phyloP scores from a whole-genome alignment of 768 basidiomycete genomes.

The Dentipellis sp. region DNA sequence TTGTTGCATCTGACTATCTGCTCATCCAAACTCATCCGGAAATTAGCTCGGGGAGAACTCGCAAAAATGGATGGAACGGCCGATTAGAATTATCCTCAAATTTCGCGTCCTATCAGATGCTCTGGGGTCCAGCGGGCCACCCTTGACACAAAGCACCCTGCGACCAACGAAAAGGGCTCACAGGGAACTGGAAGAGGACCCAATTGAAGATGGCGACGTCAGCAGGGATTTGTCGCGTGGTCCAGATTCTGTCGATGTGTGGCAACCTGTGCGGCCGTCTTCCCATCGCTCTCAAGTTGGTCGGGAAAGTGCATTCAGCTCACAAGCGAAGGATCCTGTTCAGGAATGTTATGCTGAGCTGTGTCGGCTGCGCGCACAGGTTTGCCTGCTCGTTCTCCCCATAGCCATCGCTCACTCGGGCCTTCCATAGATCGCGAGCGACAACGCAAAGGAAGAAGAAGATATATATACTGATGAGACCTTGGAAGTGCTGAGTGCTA shows the following conservation, averaged over 20 bases:
- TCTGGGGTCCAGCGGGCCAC: background rate
- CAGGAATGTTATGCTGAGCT: constrained; percentile 7
- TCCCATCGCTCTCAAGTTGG: background rate
- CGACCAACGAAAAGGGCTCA: background rate
- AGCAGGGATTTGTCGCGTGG: constrained; percentile 3
- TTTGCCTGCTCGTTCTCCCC: background rate
- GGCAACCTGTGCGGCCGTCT: background rate
- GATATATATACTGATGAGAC: constrained; percentile 26
- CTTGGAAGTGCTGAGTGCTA: constrained; percentile 28
- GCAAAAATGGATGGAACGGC: background rate
- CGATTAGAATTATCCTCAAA: background rate
- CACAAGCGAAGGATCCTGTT: background rate
- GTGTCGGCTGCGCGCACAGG: constrained; percentile 6
- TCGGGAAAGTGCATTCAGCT: background rate
- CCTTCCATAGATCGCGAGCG: constrained; percentile 13
- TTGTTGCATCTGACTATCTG: background rate
- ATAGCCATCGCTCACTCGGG: background rate
- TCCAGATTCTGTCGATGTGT: constrained; percentile 5
- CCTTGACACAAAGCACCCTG: background rate
- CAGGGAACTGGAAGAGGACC: background rate
- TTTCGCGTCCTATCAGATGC: constrained; percentile 4
- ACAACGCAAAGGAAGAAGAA: constrained; percentile 19
- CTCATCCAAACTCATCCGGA: background rate
- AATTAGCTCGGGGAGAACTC: constrained; percentile 7
- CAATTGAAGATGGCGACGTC: constrained; percentile 2